These are phyloP conservation scores for Erysiphe pulchra DNA, from an alignment of 2,329 filamentous ascomycete genomes.

Conservation along the genomic window DNA sequence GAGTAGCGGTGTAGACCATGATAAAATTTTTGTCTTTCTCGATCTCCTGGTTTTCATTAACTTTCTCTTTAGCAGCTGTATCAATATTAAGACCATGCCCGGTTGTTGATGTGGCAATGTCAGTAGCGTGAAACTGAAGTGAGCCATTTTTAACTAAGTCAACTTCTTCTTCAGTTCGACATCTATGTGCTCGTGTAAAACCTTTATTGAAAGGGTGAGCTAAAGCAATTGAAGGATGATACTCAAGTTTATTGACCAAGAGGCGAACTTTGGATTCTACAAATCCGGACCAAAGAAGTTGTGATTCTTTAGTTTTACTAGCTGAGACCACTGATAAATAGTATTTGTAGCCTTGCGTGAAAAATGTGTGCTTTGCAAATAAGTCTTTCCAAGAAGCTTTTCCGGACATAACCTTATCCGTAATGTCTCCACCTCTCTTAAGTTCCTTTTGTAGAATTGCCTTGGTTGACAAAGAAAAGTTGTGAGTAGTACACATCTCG, in stretches of 20 bases:
- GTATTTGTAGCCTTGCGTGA: constrained; percentile 81
- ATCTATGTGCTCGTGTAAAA: constrained; percentile 60
- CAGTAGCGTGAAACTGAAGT: constrained; percentile 27
- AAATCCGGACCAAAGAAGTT: constrained; percentile 70
- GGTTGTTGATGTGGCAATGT: constrained; percentile 11
- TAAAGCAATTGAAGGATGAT: constrained; percentile 51
- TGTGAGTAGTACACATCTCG: constrained; percentile 94
- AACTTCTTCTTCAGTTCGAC: constrained; percentile 32
- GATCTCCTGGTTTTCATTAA: constrained; percentile 16
- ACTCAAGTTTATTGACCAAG: constrained; percentile 60
- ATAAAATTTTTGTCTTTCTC: constrained; percentile 11
- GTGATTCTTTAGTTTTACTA: constrained; percentile 59
- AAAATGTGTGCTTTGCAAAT: constrained; percentile 79
- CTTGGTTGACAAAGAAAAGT: constrained; percentile 69
- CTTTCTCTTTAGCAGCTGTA: constrained; percentile 15
- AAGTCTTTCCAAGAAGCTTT: constrained; percentile 65
- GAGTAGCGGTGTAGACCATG: constrained; percentile 62
- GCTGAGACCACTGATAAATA: constrained; percentile 74
- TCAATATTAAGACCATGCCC: constrained; percentile 18
- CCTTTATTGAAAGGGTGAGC: constrained; percentile 86
- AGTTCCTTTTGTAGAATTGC: constrained; percentile 64
- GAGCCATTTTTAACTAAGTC: constrained; percentile 35
- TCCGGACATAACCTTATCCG: constrained; percentile 53
- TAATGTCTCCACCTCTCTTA: constrained; percentile 48
- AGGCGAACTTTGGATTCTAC: constrained; percentile 84